These are phyloP conservation scores for Pleurotus salmoneostramineus DNA, from an alignment of 768 basidiomycete genomes.

Conservation along the genomic window DNA sequence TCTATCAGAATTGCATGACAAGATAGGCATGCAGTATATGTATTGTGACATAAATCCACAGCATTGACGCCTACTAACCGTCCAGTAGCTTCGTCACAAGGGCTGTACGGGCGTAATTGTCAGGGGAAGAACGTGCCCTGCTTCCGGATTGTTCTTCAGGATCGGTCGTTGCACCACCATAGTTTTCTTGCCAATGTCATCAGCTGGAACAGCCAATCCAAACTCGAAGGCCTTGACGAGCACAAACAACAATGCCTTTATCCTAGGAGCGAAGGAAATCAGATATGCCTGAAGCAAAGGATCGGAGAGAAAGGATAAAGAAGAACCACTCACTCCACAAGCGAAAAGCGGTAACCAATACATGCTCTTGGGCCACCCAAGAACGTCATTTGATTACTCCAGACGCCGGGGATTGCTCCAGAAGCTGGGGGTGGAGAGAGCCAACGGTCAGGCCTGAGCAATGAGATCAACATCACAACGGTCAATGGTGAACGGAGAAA, in stretches of 20 bases:
- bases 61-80: no score
- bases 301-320: neutral
- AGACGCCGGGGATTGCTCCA: constrained; percentile 36
- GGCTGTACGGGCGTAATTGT: neutral
- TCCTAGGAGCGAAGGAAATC: constrained; percentile 13
- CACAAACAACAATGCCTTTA: constrained; percentile 30
- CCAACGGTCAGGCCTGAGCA: constrained; percentile 45
- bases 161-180: constrained; percentile 3
- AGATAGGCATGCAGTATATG: no score
- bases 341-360: constrained; percentile 42
- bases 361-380: constrained; percentile 41
- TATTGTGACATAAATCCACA: no score
- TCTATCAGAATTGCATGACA: no score
- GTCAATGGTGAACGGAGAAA: no score
- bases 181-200: constrained; percentile 4
- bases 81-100: neutral
- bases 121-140: constrained; percentile 4
- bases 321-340: constrained; percentile 37
- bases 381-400: constrained; percentile 37
- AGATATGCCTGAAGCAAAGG: neutral
- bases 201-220: constrained; percentile 16
- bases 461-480: no score
- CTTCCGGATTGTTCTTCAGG: neutral
- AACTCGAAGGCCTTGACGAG: constrained; percentile 29
- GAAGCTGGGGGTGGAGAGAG: constrained; percentile 23